These are phyloP conservation scores for Dunaliella sp. DNA, from an alignment of 139 green algal species.

Conservation along the genomic window DNA sequence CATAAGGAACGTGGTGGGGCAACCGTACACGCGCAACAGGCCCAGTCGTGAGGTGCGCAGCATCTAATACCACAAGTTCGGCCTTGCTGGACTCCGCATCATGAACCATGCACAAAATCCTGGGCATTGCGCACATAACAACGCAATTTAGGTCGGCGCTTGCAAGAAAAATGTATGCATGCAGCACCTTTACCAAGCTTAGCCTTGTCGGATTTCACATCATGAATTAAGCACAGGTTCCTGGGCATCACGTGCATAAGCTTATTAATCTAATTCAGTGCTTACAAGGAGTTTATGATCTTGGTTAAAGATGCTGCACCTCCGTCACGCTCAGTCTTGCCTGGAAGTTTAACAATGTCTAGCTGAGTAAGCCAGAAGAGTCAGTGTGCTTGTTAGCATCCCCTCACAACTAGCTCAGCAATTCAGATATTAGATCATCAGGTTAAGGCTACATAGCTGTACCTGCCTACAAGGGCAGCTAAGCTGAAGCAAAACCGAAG, in stretches of 20 bases:
- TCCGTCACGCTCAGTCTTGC: no score
- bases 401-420: no score
- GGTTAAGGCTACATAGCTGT: no score
- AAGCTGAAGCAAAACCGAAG: no score
- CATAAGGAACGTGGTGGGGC: neutral
- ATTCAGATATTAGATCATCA: no score
- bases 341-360: no score
- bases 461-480: no score
- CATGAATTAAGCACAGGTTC: neutral
- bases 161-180: neutral
- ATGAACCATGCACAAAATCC: neutral
- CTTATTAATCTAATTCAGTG: no score
- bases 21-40: constrained; percentile 1
- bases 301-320: no score
- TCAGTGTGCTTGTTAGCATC: no score
- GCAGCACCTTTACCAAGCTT: neutral
- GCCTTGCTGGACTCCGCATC: constrained; percentile 2
- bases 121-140: neutral
- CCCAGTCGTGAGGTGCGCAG: neutral
- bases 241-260: neutral
- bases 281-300: no score
- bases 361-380: no score
- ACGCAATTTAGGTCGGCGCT: neutral
- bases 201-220: neutral
- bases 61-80: constrained; percentile 4